These are phyloP conservation scores for Eucalyptus polybractea DNA, from an alignment of 345 rosid genomes.

Conservation along the genomic window DNA sequence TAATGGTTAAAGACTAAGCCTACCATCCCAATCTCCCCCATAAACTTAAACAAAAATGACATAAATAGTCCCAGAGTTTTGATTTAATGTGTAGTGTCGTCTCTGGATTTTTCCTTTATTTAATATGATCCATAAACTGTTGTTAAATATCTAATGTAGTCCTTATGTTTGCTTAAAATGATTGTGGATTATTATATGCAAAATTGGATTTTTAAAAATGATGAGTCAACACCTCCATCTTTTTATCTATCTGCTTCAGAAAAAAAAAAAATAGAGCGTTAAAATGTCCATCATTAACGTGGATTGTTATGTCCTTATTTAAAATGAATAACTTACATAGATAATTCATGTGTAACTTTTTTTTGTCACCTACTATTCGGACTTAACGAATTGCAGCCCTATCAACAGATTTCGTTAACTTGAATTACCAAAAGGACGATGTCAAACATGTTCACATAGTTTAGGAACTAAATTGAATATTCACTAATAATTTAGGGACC, in stretches of 20 bases:
- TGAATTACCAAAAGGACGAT: no score
- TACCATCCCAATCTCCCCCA: not conserved
- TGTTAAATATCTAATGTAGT: not conserved
- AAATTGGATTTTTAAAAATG: not conserved
- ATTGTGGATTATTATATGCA: not conserved
- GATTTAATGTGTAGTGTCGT: accelerated
- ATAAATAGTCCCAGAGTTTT: not conserved
- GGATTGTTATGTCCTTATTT: not conserved
- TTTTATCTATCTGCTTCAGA: not conserved
- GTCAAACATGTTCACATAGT: accelerated
- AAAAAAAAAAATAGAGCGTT: not conserved
- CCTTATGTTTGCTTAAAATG: not conserved
- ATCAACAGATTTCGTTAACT: no score
- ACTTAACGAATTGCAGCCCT: accelerated
- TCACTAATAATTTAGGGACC: no score
- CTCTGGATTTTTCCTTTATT: not conserved
- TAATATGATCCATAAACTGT: accelerated
- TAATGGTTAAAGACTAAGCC: not conserved
- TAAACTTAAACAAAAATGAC: not conserved
- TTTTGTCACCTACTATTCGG: no score
- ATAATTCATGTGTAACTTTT: no score
- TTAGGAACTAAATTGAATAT: no score
- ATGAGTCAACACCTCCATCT: not conserved
- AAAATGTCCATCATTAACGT: not conserved
- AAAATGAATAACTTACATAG: no score